These are phyloP conservation scores for Thymus quinquecostatus DNA, from an alignment of 257 asterid genomes.

Conservation along the genomic window DNA sequence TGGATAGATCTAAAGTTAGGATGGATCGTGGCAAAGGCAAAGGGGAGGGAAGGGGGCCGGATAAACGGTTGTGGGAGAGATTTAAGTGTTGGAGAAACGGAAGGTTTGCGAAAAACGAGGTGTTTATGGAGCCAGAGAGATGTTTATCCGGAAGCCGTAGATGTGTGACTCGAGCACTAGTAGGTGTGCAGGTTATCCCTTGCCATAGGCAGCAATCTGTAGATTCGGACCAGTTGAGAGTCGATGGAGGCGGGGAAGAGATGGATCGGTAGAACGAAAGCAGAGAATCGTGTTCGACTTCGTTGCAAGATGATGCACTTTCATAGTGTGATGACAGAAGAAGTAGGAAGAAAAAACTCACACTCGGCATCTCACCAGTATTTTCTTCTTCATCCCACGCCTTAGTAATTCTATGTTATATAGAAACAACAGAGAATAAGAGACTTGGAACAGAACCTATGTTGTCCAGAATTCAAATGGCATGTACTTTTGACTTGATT, in stretches of 20 bases:
- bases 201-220: conserved; percentile 43
- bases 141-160: conserved; percentile 18
- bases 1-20: conserved; percentile 35
- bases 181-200: conserved; percentile 30
- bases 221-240: conserved; percentile 40
- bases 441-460: no score
- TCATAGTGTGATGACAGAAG: not conserved
- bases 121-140: conserved; percentile 27
- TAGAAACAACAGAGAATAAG: no score
- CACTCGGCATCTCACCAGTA: not conserved
- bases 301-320: conserved; percentile 1
- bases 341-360: not conserved
- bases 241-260: conserved; percentile 11
- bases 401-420: not conserved
- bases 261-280: conserved; percentile 24
- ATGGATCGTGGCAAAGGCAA: not conserved
- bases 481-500: no score
- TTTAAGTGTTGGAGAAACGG: conserved; percentile 33
- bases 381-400: not conserved
- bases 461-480: no score
- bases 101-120: conserved; percentile 30
- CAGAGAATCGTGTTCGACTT: conserved; percentile 34
- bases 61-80: conserved; percentile 37
- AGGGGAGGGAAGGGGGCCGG: conserved; percentile 24
- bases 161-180: conserved; percentile 23